These are phyloP conservation scores for Fennellomyces sp. DNA, from an alignment of 371 early-diverging fungal species.

Conservation along the genomic window DNA sequence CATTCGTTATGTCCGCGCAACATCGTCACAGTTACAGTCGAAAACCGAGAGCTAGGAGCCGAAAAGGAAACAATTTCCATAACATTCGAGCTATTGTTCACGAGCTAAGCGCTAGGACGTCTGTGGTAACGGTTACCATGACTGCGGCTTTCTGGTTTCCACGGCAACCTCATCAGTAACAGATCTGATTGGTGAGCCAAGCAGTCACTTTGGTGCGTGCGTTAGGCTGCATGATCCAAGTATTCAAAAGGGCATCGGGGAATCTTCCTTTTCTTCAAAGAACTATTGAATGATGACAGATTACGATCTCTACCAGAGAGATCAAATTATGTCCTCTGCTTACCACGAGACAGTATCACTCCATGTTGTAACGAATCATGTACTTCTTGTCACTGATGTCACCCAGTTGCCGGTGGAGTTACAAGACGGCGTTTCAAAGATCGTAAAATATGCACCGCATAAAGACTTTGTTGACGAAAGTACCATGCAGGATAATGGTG, in stretches of 20 bases:
- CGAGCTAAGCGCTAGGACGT: no score
- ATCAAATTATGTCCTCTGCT: constrained; percentile 2
- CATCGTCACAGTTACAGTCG: no score
- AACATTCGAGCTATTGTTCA: no score
- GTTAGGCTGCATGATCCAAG: no score
- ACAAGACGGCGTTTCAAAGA: constrained; percentile 61
- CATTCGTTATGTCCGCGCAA: no score
- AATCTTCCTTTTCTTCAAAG: no score
- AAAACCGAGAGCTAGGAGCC: no score
- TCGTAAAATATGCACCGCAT: constrained; percentile 57
- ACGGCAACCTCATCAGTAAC: no score
- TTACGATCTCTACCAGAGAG: neutral
- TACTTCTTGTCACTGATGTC: constrained; percentile 49
- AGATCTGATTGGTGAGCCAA: no score
- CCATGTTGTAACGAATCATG: constrained; percentile 16
- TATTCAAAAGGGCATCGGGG: no score
- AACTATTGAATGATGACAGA: neutral
- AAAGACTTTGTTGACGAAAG: constrained; percentile 52
- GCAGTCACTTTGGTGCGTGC: neutral
- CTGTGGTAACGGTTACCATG: neutral
- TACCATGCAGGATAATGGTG: constrained; percentile 40
- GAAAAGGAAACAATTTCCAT: no score
- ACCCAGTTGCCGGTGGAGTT: constrained; percentile 59
- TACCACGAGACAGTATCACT: constrained; percentile 5
- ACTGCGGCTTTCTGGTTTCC: no score